These are phyloP conservation scores for Forsythia suspensa DNA, from an alignment of 257 asterid species.

Conservation along the genomic window DNA sequence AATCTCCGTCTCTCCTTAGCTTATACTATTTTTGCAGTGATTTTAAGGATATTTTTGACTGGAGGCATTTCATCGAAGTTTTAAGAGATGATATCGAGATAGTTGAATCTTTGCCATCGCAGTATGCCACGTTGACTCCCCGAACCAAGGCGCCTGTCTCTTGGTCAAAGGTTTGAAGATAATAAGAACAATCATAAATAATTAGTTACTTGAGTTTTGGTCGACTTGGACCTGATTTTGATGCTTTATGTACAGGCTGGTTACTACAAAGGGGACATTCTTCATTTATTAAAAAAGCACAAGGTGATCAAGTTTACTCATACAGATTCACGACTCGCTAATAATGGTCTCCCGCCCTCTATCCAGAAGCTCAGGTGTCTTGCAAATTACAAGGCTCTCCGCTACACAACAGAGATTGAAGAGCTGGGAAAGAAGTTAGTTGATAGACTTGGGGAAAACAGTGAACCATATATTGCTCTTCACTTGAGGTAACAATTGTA, in stretches of 20 bases:
- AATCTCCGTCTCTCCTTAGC: background rate
- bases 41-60: slow-evolving; percentile 84
- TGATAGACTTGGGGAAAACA: slow-evolving; percentile 57
- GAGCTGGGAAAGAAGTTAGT: slow-evolving; percentile 62
- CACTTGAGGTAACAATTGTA: slow-evolving; percentile 65
- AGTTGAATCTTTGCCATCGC: slow-evolving; percentile 63
- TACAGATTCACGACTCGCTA: slow-evolving; percentile 86
- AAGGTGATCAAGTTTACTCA: slow-evolving; percentile 84
- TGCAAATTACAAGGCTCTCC: slow-evolving; percentile 82
- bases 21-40: slow-evolving; percentile 41
- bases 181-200: background rate
- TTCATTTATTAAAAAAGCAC: slow-evolving; percentile 65
- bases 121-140: slow-evolving; percentile 41
- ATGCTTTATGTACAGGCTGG: slow-evolving; percentile 51
- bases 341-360: slow-evolving; percentile 73
- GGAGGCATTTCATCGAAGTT: slow-evolving; percentile 66
- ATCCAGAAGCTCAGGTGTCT: slow-evolving; percentile 88
- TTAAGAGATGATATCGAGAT: slow-evolving; percentile 66
- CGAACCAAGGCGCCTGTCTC: slow-evolving; percentile 68
- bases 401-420: slow-evolving; percentile 71
- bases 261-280: slow-evolving; percentile 75
- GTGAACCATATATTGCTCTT: slow-evolving; percentile 83
- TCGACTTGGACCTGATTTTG: slow-evolving; percentile 9
- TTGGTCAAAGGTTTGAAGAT: slow-evolving; percentile 84
- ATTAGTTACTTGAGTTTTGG: background rate